Conservation (phyloP, 192 early-diverging fungal genomes). For the Dispira simplex region DNA sequence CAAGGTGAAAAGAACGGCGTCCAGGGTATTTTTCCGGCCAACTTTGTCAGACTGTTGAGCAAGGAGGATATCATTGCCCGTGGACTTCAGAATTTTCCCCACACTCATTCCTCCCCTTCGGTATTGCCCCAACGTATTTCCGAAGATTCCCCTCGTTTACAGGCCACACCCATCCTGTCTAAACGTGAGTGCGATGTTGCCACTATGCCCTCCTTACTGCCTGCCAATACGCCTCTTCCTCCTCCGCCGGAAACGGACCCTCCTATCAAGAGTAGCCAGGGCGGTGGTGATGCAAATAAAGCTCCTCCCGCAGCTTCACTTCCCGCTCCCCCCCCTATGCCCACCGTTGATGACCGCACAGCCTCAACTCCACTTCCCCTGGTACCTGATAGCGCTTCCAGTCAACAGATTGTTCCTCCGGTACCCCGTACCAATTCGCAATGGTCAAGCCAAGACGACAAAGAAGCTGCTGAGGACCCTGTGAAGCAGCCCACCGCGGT, state of each 20-base stretch:
- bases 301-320: background rate
- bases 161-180: background rate
- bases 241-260: no score
- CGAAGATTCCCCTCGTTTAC: background rate
- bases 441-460: background rate
- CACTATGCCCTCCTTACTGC: background rate
- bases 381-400: background rate
- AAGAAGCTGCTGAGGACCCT: background rate
- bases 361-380: background rate
- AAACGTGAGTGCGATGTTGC: background rate
- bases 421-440: background rate
- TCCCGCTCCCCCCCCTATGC: background rate
- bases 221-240: background rate
- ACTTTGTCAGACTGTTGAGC: slow-evolving; percentile 13
- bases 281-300: background rate
- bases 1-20: slow-evolving; percentile 49
- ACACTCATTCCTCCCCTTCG: background rate
- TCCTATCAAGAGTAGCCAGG: background rate
- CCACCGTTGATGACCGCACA: background rate
- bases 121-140: background rate
- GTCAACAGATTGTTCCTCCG: background rate
- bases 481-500: background rate
- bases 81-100: background rate
- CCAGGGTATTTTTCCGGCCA: slow-evolving; percentile 46
- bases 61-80: background rate